Conservation (phyloP, 805 yeast genomes). For the Pichia eremophila region DNA sequence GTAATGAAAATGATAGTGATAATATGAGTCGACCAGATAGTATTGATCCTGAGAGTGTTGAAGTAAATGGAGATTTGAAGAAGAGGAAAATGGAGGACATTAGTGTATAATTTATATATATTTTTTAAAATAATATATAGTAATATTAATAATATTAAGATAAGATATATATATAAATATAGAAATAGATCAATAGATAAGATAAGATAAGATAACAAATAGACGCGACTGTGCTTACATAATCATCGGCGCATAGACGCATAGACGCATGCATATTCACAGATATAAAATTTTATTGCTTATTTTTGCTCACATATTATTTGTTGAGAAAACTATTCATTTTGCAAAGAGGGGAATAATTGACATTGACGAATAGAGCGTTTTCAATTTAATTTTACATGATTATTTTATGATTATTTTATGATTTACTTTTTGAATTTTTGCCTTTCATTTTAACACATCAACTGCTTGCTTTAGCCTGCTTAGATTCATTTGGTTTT, state of each 20-base stretch:
- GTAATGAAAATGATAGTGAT: neutral
- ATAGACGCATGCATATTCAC: too few species aligned
- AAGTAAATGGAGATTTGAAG: neutral
- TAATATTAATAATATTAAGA: too few species aligned
- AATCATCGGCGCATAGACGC: too few species aligned
- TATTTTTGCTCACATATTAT: neutral
- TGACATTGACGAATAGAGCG: too few species aligned
- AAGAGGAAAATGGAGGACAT: neutral
- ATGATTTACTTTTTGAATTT: too few species aligned
- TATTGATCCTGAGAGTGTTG: conserved; percentile 11
- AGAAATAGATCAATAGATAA: too few species aligned
- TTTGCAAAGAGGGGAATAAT: neutral
- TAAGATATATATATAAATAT: too few species aligned
- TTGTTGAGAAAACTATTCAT: neutral
- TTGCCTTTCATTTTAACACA: neutral
- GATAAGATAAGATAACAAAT: too few species aligned
- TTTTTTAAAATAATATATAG: too few species aligned
- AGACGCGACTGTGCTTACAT: too few species aligned
- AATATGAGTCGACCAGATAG: conserved; percentile 26
- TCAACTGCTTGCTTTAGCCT: neutral
- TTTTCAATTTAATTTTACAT: too few species aligned
- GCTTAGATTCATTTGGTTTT: neutral
- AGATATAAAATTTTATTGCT: neutral
- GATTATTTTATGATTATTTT: neutral
- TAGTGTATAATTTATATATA: neutral